Base-by-base conservation (phyloP, 768 basidiomycete species). In the Kwoniella botswanensis region DNA sequence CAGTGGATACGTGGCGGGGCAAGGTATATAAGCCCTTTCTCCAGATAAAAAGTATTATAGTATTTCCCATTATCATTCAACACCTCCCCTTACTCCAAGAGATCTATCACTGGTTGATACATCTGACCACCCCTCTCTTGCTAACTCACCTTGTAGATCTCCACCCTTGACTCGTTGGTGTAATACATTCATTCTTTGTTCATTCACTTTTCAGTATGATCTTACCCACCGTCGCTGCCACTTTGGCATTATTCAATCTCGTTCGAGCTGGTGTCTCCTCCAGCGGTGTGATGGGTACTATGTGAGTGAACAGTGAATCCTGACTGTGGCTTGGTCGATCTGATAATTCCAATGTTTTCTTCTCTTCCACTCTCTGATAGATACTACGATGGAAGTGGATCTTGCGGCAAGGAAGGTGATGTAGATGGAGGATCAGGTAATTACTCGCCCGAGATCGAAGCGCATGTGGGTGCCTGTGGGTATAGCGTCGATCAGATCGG, bases 341-440 rank as follows among this genome's bases (percentile, higher is more conserved):
- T 35, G 35, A 35, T 6, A 9, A 3, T 3, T 35, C 35, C 35
- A 35, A 4, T 9, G 35, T 17, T 56, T 24, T 22, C 21, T 18
- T 56, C 55, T 26, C 24, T 21, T n/a, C 5, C 17, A n/a, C 55
- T 18, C 22, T 26, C 18, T 56, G 5, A 18, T 35, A 58, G 57
- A 13, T 58, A 58, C 57, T 58, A 58, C 29, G 57, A 58, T 13
- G 26, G 24, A 15, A 35, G 22, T 58, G 26, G 57, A 11, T 35
- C 29, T 29, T 58, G 57, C 18, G 57, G 57, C 3, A 58, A 35
- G 41, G 57, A 58, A 3, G 57, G 57, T 13, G 57, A 58, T 58
- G 13, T 58, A 2, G 57, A 58, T 58, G 3, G 24, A 3, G 57
- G 57, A 21, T 22, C 21, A n/a, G 24, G 21, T 2, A 7, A 55